phyloP scores from a whole-genome alignment of 2,329 filamentous ascomycete species.

The Xylaria sp. region DNA sequence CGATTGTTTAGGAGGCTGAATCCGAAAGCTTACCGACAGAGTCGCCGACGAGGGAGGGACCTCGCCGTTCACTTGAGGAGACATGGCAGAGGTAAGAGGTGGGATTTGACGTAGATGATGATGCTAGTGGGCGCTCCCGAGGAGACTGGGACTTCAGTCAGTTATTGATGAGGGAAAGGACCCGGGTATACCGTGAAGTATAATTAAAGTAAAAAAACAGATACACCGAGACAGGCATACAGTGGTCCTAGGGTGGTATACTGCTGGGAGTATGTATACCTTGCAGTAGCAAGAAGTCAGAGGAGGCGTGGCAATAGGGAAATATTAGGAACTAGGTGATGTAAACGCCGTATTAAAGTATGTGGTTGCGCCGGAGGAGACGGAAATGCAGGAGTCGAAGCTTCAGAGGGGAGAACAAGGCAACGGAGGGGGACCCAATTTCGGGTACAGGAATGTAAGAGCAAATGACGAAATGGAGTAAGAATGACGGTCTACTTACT shows the following conservation, averaged over 20 bases:
- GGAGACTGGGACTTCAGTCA: conserved; percentile 22
- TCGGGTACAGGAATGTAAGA: conserved; percentile 15
- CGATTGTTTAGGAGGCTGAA: neutral
- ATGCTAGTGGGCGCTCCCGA: conserved; percentile 14
- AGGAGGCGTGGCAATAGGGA: neutral
- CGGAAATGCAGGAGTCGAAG: conserved; percentile 19
- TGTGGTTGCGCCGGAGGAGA: neutral
- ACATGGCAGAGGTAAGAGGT: conserved; percentile 41
- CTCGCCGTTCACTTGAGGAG: conserved; percentile 51
- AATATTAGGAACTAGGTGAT: neutral
- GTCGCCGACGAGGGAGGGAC: conserved; percentile 49
- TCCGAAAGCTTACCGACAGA: conserved; percentile 47
- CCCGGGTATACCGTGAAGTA: conserved; percentile 18
- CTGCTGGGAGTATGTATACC: neutral
- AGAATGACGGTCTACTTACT: conserved; percentile 10
- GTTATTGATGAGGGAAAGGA: conserved; percentile 11
- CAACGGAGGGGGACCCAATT: neutral
- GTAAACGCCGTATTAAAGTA: neutral
- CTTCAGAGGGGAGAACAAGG: conserved; percentile 7
- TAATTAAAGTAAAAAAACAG: conserved; percentile 19
- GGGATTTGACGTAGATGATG: conserved; percentile 16
- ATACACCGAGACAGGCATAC: conserved; percentile 29
- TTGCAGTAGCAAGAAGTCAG: conserved; percentile 15
- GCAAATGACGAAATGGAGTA: conserved; percentile 14
- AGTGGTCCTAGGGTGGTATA: conserved; percentile 10